A percentile compares a stretch with the other conserved stretches of the same genome.
These are phyloP conservation scores for Curvularia sp. DNA, from an alignment of 2,329 filamentous ascomycete species.

Conservation along the genomic window DNA sequence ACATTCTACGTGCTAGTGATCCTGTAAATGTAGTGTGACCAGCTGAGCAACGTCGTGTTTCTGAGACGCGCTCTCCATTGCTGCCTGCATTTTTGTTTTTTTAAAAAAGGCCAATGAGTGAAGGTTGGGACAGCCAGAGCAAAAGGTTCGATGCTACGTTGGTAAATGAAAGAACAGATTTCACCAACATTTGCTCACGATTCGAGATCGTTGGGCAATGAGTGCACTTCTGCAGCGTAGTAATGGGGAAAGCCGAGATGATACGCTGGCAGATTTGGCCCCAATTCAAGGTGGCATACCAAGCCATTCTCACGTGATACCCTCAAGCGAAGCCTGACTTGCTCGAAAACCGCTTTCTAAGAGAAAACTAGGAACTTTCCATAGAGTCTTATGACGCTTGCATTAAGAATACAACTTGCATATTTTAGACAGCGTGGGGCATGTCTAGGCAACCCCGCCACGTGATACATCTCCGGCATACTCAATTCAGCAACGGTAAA, in stretches of 20 bases:
- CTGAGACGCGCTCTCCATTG: background rate
- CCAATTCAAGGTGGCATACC: background rate
- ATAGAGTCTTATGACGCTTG: background rate
- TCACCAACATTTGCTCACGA: background rate
- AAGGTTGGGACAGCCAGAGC: background rate
- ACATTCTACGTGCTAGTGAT: background rate
- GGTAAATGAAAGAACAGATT: background rate
- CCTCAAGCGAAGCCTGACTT: background rate
- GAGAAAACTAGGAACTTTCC: background rate
- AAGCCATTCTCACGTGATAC: background rate
- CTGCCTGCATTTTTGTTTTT: background rate
- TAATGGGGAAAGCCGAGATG: background rate
- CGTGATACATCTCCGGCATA: background rate
- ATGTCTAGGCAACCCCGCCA: background rate
- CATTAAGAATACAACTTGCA: background rate
- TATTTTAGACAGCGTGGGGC: background rate
- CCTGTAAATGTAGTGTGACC: background rate
- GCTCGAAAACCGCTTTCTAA: background rate
- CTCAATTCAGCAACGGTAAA: background rate
- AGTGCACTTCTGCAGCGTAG: background rate
- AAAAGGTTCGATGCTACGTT: background rate
- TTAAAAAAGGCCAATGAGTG: background rate
- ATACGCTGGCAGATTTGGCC: background rate
- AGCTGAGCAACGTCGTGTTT: background rate
- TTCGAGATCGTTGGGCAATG: too few relatives aligned